Base-by-base conservation (phyloP, 139 green algal species). In the Picochlorum sp. region DNA sequence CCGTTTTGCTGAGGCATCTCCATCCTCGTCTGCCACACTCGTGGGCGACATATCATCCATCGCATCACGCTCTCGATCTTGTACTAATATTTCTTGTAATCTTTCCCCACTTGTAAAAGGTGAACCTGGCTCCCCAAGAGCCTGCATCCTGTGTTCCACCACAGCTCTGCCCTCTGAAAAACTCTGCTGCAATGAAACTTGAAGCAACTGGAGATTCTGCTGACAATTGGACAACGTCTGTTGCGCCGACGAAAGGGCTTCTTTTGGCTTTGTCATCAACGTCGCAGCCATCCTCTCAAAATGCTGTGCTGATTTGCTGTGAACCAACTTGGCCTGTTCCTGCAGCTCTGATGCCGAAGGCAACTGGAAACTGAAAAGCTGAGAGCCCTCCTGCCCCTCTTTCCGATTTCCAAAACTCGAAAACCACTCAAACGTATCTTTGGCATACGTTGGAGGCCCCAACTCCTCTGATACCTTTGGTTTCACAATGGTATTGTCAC, bases 141-240 rank as follows among this genome's bases (percentile, higher is more conserved):
- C 61, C 20, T 66, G 15, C 55, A 76, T 30, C 30, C 23, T 55
- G 14, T 62, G 41, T 50, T 73, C 64, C 59, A 77, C 57, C 16
- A 18, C 37, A 28, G 30, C 9, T 6, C 60, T 51, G 21, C 50
- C 47, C 38, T 77, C 71, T 23, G 57, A 49, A 20, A 78, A 57
- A 50, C 60, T 71, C 10, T 57, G 23, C 41, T 67, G 54, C 26
- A 78, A 54, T 44, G 24, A 73, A 45, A 34, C 21, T 16, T 74
- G 59, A 13, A 77, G 65, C 13, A 18, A 31, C 54, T 71, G 57
- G 34, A 83, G 57, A 63, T 83, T 83, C 26, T 75, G 58, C 49
- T 80, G 70, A 49, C 70, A 79, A 56, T 65, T 83, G 50, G 67
- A 66, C 60, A 83, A 56, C 28, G 77, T 83, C 14, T 65, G 49